Evolutionary conservation across 2,329 filamentous ascomycete species (phyloP).

Genomic region (Fusarium tanahbumbuense): DNA sequence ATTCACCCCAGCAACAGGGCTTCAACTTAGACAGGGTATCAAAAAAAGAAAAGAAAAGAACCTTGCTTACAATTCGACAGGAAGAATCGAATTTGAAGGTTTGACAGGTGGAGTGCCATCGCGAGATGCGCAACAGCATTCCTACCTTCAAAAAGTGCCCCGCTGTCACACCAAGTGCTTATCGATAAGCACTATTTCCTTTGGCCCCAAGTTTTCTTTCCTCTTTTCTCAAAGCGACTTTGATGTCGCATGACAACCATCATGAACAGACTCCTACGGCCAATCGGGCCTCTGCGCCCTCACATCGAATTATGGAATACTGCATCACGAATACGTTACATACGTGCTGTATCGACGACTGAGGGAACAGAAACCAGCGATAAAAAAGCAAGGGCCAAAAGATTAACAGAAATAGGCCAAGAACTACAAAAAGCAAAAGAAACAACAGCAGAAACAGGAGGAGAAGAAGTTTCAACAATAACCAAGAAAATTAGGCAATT

Average conservation of each 20-base stretch:
- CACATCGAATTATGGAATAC: neutral
- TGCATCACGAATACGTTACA: neutral
- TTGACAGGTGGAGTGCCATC: neutral
- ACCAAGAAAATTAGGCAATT: too few species aligned
- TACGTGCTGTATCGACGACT: neutral
- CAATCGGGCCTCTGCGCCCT: neutral
- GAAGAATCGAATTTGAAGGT: neutral
- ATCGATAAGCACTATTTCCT: neutral
- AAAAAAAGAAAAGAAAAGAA: neutral
- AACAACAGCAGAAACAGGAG: too few species aligned
- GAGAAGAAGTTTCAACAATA: too few species aligned
- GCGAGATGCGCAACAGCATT: neutral
- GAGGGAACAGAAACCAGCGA: too few species aligned
- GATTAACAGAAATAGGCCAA: neutral
- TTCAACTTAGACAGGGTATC: neutral
- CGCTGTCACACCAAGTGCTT: neutral
- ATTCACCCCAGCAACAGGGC: neutral
- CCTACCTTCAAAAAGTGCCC: neutral
- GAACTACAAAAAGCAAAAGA: neutral
- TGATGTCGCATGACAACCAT: neutral
- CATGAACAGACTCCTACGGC: neutral
- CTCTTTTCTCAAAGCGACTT: neutral
- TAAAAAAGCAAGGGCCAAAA: too few species aligned
- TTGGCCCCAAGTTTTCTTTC: neutral
- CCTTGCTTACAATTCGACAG: neutral